Base-by-base conservation (phyloP, 495 filamentous ascomycete genomes). In the Astrothelium macrocarpum region DNA sequence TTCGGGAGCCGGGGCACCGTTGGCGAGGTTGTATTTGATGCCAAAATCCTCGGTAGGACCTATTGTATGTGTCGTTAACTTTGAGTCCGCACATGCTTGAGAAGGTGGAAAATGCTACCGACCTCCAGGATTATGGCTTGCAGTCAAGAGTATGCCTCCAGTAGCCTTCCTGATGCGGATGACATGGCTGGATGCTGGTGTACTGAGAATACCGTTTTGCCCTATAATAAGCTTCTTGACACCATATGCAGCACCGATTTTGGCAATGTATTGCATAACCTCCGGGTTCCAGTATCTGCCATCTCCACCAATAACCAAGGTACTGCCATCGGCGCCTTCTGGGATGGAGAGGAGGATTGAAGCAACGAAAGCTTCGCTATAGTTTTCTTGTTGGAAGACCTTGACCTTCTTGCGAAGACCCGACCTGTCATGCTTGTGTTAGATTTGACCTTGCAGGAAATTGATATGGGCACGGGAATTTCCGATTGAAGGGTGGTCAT, bases 321-420 rank as follows among this genome's bases (percentile, higher is more conserved):
- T 93, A 45, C 90, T 81, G 65, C 82, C 91, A 72, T 96, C 79
- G 63, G 78, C 91, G 65, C 94, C 95, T 77, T 98, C 94, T 45
- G 94, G 94, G 71, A 98, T 98, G 59, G 95, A 94, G 65, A 94
- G 85, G 70, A 98, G 82, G 73, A 96, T 92, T 76, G 89, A 90
- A 60, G 94, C 84, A 67, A 98, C 81, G 75, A 98, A 98, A 62
- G 93, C 85, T 75, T 98, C 95, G 78, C 89, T 90, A 81, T 98
- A 98, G 74, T 98, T 82, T 59, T 86, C 82, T 77, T 97, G 81
- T 75, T 98, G 90, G 82, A 98, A 98, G 74, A 96, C 88, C 73
- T 87, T 90, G 77, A 97, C 95, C 84, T 97, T 98, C 80, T 98
- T 98, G 66, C 94, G 90, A 70, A 98, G 88, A 71, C 94, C 94